Evolutionary conservation across 2,329 filamentous ascomycete species (phyloP), one percentile per base, ranked within the genome.

Genomic region (Calonectria montana): DNA sequence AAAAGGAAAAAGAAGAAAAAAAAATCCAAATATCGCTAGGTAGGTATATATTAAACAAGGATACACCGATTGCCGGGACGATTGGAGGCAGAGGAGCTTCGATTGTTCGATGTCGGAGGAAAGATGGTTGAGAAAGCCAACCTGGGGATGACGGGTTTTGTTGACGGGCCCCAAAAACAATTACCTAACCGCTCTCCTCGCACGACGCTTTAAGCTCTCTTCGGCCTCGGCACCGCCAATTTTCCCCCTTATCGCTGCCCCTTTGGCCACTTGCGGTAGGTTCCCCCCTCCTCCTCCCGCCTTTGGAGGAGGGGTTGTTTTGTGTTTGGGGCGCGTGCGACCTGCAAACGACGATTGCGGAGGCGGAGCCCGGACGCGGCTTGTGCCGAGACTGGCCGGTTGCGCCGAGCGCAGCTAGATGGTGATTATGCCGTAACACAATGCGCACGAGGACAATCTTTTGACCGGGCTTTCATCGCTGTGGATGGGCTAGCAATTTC

Each of bases 381-480:
- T 61, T 70, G 63, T 61, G 68, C 68, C 63, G 63, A 45, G 45
- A 62, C 47, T 64, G 64, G 64, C 69, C 64, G 69, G 37, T 35
- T 23, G 53, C 50, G 57, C 57, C 68, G 35, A 35, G 23, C 21
- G 31, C 25, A 18, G 7, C 27, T 23, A 45, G 47, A 21, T 6
- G 12, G 23, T 39, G 15, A 39, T n/a, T 29, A 70, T 55, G 37
- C 27, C n/a, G 63, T 37, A 43, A 25, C 53, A 31, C 25, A 47
- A 31, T 57, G 64, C 15, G 29, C 64, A 66, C 48, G 64, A 66
- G 64, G 64, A 66, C 64, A 39, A 31, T 31, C 5, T 31, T n/a
- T n/a, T n/a, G n/a, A n/a, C n/a, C n/a, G n/a, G n/a, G n/a, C n/a
- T n/a, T n/a, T n/a, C n/a, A n/a, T n/a, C 21, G 13, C 16, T 21